Base-by-base conservation (phyloP, 129 eudicot genomes). In the Artemisia tridentata region DNA sequence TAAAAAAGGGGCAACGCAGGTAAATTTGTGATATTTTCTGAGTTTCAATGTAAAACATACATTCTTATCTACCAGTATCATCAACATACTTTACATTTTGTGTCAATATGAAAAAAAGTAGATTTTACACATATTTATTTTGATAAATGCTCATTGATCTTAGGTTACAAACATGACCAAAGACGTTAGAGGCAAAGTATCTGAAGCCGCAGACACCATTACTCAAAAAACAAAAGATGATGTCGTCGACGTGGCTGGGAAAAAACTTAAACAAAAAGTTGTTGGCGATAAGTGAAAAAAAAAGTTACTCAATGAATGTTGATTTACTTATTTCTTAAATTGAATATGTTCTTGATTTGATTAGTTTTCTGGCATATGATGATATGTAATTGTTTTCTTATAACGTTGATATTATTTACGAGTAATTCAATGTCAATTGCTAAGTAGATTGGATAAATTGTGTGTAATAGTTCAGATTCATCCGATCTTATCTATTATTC, bases 1-100 rank as follows among this genome's bases (percentile, higher is more conserved):
- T 53, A 85, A 81, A 60, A 77, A 85, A 73, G 91, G 91, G 10
- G 87, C 85, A 21, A 64, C 78, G 0, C 76, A 84, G 45, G 84
- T 83, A 58, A 8, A 11, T 63, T 11, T 46, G 16, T 41, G 20
- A 43, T 21, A 14, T 3, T 11, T 58, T 21, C 2, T n/a, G 41
- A 0, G 41, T 53, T 1, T 20, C 21, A 9, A 0, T 25, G 14
- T 59, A 2, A 20, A 23, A 0, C 6, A 21, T 66, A 20, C 15
- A 12, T 41, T 10, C 19, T 65, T 5, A 20, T 38, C 16, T 45
- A 17, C 20, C 38, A 0, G 10, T 7, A 20, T 57, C 1, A 11
- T 34, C 41, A 34, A 38, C 45, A 38, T 38, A 38, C 45, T 38
- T 7, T 38, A 38, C 45, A 38, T 38, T 7, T 38, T 7, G 45